phyloP scores from a whole-genome alignment of 495 filamentous ascomycete genomes.

The Tetracladium setigerum region DNA sequence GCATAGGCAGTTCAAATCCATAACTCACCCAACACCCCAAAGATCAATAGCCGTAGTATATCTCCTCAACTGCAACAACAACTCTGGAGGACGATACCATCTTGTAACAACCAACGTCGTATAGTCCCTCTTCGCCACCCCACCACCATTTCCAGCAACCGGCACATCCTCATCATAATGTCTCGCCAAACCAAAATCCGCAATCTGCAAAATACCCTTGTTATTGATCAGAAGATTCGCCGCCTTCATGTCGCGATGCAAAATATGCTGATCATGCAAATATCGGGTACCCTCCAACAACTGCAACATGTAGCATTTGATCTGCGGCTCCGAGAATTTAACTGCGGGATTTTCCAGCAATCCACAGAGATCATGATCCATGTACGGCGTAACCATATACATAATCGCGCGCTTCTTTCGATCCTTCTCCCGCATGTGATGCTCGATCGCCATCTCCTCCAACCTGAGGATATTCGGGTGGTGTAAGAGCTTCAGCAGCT shows the following conservation, averaged over 20 bases:
- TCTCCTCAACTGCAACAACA: conserved; percentile 73
- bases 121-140: conserved; percentile 83
- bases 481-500: conserved; percentile 86
- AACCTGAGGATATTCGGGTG: conserved; percentile 83
- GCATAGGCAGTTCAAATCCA: background rate
- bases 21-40: conserved; percentile 87
- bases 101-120: conserved; percentile 91
- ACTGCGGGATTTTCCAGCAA: conserved; percentile 91
- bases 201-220: conserved; percentile 87
- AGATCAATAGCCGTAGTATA: conserved; percentile 97
- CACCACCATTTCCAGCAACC: conserved; percentile 68
- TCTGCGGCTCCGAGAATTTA: conserved; percentile 76
- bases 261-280: conserved; percentile 80
- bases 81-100: conserved; percentile 95
- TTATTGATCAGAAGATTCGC: conserved; percentile 98
- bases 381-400: conserved; percentile 98
- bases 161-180: conserved; percentile 87
- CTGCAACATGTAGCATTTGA: conserved; percentile 97
- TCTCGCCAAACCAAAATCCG: conserved; percentile 91
- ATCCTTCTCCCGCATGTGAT: conserved; percentile 55
- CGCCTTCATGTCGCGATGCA: conserved; percentile 98
- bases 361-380: conserved; percentile 97
- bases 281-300: conserved; percentile 84
- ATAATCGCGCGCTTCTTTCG: conserved; percentile 79
- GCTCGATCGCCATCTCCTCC: conserved; percentile 94